These are phyloP conservation scores for Aspergillus ochraceus DNA, from an alignment of 2,329 filamentous ascomycete species.

Conservation along the genomic window DNA sequence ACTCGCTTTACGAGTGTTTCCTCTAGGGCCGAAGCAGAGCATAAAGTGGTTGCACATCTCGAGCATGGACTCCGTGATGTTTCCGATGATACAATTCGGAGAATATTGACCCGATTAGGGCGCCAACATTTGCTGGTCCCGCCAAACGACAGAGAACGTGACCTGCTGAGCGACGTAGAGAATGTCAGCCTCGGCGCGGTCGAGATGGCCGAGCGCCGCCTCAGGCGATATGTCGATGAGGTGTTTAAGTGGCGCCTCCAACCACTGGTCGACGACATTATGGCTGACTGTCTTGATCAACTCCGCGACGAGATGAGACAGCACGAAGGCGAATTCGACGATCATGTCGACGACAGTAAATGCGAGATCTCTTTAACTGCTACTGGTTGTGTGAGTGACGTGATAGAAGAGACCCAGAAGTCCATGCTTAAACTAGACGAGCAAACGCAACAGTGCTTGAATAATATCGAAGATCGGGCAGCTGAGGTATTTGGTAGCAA, in stretches of 20 bases:
- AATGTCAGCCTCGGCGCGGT: conserved; percentile 7
- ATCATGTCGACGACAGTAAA: conserved; percentile 19
- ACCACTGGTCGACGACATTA: conserved; percentile 15
- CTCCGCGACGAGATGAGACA: conserved; percentile 12
- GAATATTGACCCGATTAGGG: conserved; percentile 17
- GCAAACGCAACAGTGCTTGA: conserved; percentile 15
- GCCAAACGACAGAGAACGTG: conserved; percentile 11
- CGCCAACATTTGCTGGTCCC: conserved; percentile 19
- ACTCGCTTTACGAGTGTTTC: conserved; percentile 16
- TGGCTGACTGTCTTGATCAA: conserved; percentile 18
- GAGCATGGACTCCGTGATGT: conserved; percentile 16
- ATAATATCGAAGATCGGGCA: conserved; percentile 13
- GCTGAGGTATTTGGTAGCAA: conserved; percentile 3
- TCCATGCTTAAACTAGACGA: conserved; percentile 14
- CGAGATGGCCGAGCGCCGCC: conserved; percentile 13
- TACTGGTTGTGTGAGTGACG: conserved; percentile 15
- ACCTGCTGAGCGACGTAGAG: conserved; percentile 3
- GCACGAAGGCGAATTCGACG: conserved; percentile 16
- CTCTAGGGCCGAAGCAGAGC: conserved; percentile 6
- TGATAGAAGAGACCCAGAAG: conserved; percentile 12
- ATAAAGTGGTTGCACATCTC: conserved; percentile 13
- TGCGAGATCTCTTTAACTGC: conserved; percentile 16
- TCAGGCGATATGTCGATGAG: conserved; percentile 15
- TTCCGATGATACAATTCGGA: conserved; percentile 16
- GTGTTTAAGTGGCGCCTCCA: conserved; percentile 11